Evolutionary conservation across 257 asterid species (phyloP).

Genomic region (Solanum virginianum): DNA sequence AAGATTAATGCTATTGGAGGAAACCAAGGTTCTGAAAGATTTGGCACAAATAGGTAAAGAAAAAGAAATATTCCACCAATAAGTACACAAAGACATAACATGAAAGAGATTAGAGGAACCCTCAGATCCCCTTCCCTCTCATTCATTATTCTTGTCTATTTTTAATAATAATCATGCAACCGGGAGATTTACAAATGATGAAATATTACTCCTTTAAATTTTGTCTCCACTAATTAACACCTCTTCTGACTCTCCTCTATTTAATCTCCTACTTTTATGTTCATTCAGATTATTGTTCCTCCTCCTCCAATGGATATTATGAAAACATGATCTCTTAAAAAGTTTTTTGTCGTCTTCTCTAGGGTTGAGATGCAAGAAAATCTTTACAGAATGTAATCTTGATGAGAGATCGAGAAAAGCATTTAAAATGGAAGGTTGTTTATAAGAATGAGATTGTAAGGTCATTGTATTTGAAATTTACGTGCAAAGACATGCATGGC

Average conservation of each 20-base stretch:
- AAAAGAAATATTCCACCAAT: slow-evolving; percentile 58
- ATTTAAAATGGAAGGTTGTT: not conserved
- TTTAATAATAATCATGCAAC: not conserved
- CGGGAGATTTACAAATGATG: not conserved
- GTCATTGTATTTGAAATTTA: not conserved
- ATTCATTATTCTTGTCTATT: slow-evolving; percentile 3
- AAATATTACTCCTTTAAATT: not conserved
- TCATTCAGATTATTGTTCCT: not conserved
- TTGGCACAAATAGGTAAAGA: slow-evolving; percentile 37
- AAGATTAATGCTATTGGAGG: slow-evolving; percentile 45
- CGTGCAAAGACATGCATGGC: not conserved
- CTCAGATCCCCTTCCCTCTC: slow-evolving; percentile 50
- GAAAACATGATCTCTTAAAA: not conserved
- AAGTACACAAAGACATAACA: slow-evolving; percentile 45
- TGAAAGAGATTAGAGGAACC: slow-evolving; percentile 43
- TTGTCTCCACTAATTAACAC: not conserved
- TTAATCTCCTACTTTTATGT: not conserved
- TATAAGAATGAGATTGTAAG: not conserved
- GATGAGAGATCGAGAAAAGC: not conserved
- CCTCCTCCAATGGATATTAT: not conserved
- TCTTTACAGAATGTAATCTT: not conserved
- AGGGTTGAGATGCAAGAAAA: not conserved
- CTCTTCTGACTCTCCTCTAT: not conserved
- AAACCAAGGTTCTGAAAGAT: slow-evolving; percentile 48
- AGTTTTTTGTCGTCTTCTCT: not conserved